A percentile compares a stretch with the other conserved stretches of the same genome.
These are phyloP conservation scores for Nakazawaea peltata DNA, from an alignment of 805 yeast genomes.

Conservation along the genomic window DNA sequence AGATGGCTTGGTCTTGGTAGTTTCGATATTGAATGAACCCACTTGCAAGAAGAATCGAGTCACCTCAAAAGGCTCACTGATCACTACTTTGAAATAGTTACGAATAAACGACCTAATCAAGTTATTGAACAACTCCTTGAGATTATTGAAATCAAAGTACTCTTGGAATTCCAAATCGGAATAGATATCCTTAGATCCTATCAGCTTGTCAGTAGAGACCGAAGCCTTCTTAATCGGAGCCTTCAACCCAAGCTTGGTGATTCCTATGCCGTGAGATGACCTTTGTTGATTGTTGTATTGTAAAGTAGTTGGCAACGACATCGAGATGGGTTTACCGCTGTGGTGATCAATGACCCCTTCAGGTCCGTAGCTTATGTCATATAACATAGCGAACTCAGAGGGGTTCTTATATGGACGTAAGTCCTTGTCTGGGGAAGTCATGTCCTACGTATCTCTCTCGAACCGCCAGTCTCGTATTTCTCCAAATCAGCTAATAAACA, in stretches of 20 bases:
- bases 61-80: constrained; percentile 87
- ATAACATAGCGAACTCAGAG: constrained; percentile 22
- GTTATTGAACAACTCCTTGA: constrained; percentile 48
- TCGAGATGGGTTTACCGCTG: constrained; percentile 24
- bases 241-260: constrained; percentile 3
- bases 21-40: constrained; percentile 44
- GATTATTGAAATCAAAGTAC: constrained; percentile 50
- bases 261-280: constrained; percentile 3
- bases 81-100: constrained; percentile 59
- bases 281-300: constrained; percentile 9
- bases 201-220: constrained; percentile 4
- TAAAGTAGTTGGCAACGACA: constrained; percentile 20
- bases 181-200: constrained; percentile 28
- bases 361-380: constrained; percentile 25
- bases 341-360: constrained; percentile 26
- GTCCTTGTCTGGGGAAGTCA: constrained; percentile 2
- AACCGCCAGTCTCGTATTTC: too few relatives aligned
- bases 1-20: not conserved
- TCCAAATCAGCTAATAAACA: too few relatives aligned
- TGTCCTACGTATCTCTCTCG: too few relatives aligned
- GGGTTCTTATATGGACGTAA: constrained; percentile 24
- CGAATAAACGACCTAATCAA: constrained; percentile 54
- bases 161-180: constrained; percentile 60
- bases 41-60: constrained; percentile 73
- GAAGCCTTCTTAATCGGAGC: not conserved